phyloP scores from a whole-genome alignment of 805 yeast species.

The Candida anglica region DNA sequence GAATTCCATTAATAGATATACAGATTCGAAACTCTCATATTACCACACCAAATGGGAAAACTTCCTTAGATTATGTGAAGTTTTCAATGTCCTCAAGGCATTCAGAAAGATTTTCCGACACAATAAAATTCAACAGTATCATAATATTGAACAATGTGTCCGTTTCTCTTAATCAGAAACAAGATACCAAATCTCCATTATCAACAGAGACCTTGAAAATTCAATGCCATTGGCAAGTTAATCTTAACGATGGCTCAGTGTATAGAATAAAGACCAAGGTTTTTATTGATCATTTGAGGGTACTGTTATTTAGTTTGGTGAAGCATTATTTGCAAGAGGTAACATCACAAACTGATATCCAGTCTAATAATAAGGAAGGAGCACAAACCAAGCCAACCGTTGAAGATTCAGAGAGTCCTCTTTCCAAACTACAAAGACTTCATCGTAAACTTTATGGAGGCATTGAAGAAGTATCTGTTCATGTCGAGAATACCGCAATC shows the following conservation, averaged over 20 bases:
- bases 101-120: conserved; percentile 11
- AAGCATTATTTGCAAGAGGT: conserved; percentile 9
- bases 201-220: conserved; percentile 11
- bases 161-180: too few relatives aligned
- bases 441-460: conserved; percentile 18
- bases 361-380: not conserved
- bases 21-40: too few relatives aligned
- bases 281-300: conserved; percentile 17
- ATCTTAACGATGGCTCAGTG: conserved; percentile 14
- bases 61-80: conserved; percentile 16
- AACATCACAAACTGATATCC: conserved; percentile 5
- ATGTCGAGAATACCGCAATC: conserved; percentile 21
- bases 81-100: conserved; percentile 16
- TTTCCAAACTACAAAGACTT: conserved; percentile 4
- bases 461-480: conserved; percentile 21
- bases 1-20: too few relatives aligned
- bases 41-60: too few relatives aligned
- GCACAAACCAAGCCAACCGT: not conserved
- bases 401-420: too few relatives aligned
- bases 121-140: conserved; percentile 14
- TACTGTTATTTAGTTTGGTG: conserved; percentile 17
- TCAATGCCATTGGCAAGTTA: conserved; percentile 11
- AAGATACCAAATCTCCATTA: too few relatives aligned
- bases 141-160: conserved; percentile 9
- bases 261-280: conserved; percentile 14